Evolutionary conservation across 495 filamentous ascomycete species (phyloP).

Genomic region (Paragyromitra xinjiangensis): DNA sequence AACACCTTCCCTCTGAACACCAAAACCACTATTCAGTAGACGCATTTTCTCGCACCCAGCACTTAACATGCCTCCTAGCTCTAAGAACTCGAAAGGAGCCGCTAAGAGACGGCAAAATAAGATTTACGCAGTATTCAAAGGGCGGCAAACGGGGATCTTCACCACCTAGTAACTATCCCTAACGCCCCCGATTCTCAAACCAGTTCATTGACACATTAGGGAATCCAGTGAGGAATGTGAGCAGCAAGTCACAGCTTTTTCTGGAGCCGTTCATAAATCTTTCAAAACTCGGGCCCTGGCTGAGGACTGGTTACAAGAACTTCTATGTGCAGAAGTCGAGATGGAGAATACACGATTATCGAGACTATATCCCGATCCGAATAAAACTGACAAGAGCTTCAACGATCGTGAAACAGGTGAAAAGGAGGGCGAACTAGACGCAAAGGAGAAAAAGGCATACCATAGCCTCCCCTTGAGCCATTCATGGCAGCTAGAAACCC

Average conservation of each 20-base stretch:
- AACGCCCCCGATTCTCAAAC: not conserved
- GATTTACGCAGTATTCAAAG: conserved; percentile 43
- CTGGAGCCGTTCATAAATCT: conserved; percentile 44
- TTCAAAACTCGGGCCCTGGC: conserved; percentile 41
- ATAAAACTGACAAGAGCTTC: not conserved
- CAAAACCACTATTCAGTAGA: not conserved
- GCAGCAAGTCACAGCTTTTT: conserved; percentile 42
- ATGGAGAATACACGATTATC: conserved; percentile 36
- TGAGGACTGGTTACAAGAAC: conserved; percentile 35
- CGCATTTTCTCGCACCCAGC: conserved; percentile 8
- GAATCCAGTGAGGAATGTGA: conserved; percentile 41
- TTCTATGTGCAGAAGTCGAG: conserved; percentile 10
- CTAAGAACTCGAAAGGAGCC: not conserved
- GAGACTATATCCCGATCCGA: conserved; percentile 2
- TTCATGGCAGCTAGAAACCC: not conserved
- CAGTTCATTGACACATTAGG: conserved; percentile 11
- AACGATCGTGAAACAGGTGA: not conserved
- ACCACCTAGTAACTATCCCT: conserved; percentile 29
- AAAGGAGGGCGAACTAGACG: too few relatives aligned
- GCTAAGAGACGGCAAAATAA: not conserved
- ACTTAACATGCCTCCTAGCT: conserved; percentile 1
- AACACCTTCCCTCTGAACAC: not conserved
- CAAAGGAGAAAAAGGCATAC: not conserved
- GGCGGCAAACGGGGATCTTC: conserved; percentile 43
- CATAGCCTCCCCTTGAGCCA: not conserved